Base-by-base conservation (phyloP, 2,329 filamentous ascomycete species). In the Colletotrichum sp. region DNA sequence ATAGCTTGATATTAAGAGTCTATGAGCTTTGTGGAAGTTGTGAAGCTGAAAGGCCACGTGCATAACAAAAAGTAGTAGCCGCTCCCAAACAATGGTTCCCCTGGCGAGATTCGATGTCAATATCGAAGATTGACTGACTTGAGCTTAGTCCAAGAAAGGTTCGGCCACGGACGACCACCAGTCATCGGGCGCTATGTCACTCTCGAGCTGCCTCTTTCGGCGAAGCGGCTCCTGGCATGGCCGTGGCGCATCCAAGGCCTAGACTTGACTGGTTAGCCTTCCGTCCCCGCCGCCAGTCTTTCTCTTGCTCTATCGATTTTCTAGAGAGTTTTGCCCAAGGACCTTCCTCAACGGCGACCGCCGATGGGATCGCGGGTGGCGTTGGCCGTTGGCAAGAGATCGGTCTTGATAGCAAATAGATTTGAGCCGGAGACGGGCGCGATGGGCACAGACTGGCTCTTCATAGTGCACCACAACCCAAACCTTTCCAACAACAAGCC, bases 171-270 rank as follows among this genome's bases (percentile, higher is more conserved):
- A 34, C 48, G 36, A 52, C 43, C 12, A 30, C 60, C 52, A 74
- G 43, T 60, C 52, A 38, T 36, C 24, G 67, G 60, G 7, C 52
- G 38, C 28, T n/a, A 34, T 36, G n/a, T 28, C 38, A 72, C 60
- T 63, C 61, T 57, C 18, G 24, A 75, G 73, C 73, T 75, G 73
- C 73, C 73, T 73, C 64, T 75, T 75, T 67, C 57, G 73, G 73
- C 38, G 70, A 73, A 73, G 73, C 70, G 73, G 73, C 63, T 38
- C n/a, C 24, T 43, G 43, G 66, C 26, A 64, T 36, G 48, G 67
- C 16, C 72, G 15, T 74, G 61, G 61, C 36, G 48, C 58, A 57
- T 70, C 8, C 60, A 13, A n/a, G 48, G n/a, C 60, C 60, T 63
- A 13, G 26, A 30, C 60, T 36, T 13, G 30, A 28, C n/a, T 32